phyloP scores from a whole-genome alignment of 768 basidiomycete species.

The Termitomyces sp. region DNA sequence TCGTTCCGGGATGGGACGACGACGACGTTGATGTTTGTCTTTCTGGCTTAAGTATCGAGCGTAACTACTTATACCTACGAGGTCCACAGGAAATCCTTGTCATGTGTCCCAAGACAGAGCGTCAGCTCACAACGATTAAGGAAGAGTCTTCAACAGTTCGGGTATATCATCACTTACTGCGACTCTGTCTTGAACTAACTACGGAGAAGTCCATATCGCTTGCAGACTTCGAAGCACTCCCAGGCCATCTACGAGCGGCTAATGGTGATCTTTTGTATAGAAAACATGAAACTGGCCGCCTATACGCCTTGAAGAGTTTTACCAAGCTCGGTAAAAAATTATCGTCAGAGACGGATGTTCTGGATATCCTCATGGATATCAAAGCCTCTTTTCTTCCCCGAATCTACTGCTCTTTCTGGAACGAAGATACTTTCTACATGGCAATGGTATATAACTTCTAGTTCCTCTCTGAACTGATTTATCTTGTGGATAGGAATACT shows the following conservation, averaged over 20 bases:
- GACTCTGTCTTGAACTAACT: background rate
- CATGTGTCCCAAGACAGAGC: slow-evolving; percentile 33
- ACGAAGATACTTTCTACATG: slow-evolving; percentile 30
- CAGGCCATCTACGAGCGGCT: background rate
- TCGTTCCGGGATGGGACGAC: slow-evolving; percentile 41
- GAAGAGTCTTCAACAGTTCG: slow-evolving; percentile 22
- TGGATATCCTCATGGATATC: slow-evolving; percentile 29
- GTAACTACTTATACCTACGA: background rate
- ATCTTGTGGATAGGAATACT: slow-evolving; percentile 25
- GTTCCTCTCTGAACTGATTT: background rate
- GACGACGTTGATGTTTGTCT: slow-evolving; percentile 42
- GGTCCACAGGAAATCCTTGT: slow-evolving; percentile 39
- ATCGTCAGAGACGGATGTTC: slow-evolving; percentile 27
- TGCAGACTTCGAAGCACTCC: slow-evolving; percentile 29
- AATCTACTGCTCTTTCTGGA: slow-evolving; percentile 35
- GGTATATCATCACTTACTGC: slow-evolving; percentile 8
- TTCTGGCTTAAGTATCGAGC: background rate
- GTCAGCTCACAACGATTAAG: slow-evolving; percentile 25
- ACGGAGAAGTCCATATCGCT: slow-evolving; percentile 17
- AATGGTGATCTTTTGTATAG: slow-evolving; percentile 16
- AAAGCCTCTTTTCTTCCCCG: slow-evolving; percentile 31
- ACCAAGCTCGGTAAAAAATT: slow-evolving; percentile 9
- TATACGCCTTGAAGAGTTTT: slow-evolving; percentile 25
- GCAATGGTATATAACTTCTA: slow-evolving; percentile 28
- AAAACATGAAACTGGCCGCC: slow-evolving; percentile 24